phyloP scores from a whole-genome alignment of 2,329 filamentous ascomycete species.

The Phoma herbarum region DNA sequence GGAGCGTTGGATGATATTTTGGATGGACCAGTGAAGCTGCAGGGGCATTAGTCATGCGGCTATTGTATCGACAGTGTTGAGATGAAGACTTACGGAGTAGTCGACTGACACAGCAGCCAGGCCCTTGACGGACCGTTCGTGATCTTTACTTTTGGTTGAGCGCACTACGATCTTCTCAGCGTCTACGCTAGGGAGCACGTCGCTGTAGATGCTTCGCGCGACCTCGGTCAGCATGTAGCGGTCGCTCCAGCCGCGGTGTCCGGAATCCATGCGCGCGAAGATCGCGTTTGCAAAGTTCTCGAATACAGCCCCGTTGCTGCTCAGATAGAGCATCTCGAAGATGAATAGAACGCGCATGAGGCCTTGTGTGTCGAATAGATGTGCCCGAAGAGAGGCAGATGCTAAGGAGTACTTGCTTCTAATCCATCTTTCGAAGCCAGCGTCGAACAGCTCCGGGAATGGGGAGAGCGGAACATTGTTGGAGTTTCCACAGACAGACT shows the following conservation, averaged over 20 bases:
- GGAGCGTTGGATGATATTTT: constrained; percentile 75
- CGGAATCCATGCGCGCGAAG: constrained; percentile 76
- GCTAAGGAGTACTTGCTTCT: constrained; percentile 75
- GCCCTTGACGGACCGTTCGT: constrained; percentile 67
- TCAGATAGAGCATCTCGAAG: constrained; percentile 78
- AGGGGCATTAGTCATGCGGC: background rate
- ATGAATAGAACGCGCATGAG: constrained; percentile 71
- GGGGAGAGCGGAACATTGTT: constrained; percentile 63
- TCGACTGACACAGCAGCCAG: constrained; percentile 71
- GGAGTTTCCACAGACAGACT: constrained; percentile 61
- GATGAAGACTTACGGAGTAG: constrained; percentile 66
- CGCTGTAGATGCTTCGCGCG: constrained; percentile 74
- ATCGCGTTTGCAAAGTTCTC: constrained; percentile 72
- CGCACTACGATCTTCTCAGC: constrained; percentile 69
- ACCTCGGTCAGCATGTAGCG: constrained; percentile 81
- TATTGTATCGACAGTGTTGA: background rate
- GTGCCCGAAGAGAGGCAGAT: constrained; percentile 69
- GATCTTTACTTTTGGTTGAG: constrained; percentile 57
- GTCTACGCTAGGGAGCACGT: constrained; percentile 58
- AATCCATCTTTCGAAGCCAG: constrained; percentile 79
- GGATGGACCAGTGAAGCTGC: constrained; percentile 64
- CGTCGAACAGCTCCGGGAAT: constrained; percentile 77
- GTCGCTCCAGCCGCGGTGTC: constrained; percentile 74
- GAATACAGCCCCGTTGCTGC: constrained; percentile 74
- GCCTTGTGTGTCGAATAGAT: constrained; percentile 74